Conservation (phyloP, 805 yeast genomes). For the Candida ficus region DNA sequence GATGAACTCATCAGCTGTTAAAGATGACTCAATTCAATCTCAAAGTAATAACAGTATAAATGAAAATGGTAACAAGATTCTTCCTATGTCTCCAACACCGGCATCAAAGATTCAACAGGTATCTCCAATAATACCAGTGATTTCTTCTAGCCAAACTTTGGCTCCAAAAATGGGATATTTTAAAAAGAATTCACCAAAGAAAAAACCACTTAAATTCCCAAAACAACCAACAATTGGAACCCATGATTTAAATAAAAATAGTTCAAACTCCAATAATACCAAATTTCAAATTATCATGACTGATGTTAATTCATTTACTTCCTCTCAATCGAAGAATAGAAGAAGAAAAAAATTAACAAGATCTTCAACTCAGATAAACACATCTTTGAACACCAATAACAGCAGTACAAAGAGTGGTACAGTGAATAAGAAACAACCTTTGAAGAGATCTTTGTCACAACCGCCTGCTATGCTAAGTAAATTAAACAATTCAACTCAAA, state of each 20-base stretch:
- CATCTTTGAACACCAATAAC: background rate
- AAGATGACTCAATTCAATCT: constrained; percentile 10
- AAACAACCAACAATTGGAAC: background rate
- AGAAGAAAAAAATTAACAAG: constrained; percentile 19
- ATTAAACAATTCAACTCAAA: background rate
- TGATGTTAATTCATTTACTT: constrained; percentile 27
- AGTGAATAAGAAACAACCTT: constrained; percentile 14
- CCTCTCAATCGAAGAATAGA: constrained; percentile 5
- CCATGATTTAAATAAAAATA: background rate
- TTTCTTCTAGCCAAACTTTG: background rate
- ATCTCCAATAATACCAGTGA: background rate
- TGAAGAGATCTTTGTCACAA: constrained; percentile 23
- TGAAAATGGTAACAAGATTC: constrained; percentile 3
- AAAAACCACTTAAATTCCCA: background rate
- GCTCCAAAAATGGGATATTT: constrained; percentile 26
- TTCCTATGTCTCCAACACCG: constrained; percentile 25
- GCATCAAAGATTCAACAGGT: constrained; percentile 11
- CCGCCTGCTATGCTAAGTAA: constrained; percentile 18
- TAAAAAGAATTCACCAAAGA: constrained; percentile 17
- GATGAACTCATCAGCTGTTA: constrained; percentile 25
- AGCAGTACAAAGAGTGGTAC: background rate
- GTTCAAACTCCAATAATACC: constrained; percentile 11
- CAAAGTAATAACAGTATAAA: background rate
- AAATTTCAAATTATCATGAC: constrained; percentile 32
- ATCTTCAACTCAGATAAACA: constrained; percentile 16